A percentile compares a stretch with the other conserved stretches of the same genome.
These are phyloP conservation scores for Phtheirospermum japonicum DNA, from an alignment of 257 asterid species.

Conservation along the genomic window DNA sequence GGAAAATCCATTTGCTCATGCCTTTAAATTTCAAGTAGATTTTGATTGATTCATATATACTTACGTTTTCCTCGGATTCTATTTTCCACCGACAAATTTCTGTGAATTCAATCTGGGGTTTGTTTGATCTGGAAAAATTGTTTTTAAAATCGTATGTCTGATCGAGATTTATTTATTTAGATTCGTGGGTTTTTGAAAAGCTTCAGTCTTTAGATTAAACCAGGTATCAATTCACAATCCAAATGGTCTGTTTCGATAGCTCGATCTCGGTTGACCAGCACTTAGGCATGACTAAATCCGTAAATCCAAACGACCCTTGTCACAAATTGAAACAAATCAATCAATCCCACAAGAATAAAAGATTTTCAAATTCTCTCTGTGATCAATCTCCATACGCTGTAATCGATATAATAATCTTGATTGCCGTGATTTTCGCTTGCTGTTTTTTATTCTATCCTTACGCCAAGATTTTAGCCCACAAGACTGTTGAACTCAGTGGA, in stretches of 20 bases:
- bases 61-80: too few species aligned
- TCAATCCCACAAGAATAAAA: constrained; percentile 38
- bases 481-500: constrained; percentile 40
- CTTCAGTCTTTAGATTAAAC: background rate
- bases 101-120: too few species aligned
- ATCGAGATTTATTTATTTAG: background rate
- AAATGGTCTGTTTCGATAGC: constrained; percentile 75
- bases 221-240: constrained; percentile 40
- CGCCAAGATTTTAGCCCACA: constrained; percentile 38
- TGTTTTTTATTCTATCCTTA: constrained; percentile 69
- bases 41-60: too few species aligned
- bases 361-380: constrained; percentile 35
- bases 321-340: constrained; percentile 41
- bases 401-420: constrained; percentile 65
- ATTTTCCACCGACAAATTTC: too few species aligned
- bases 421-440: constrained; percentile 69
- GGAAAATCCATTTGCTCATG: too few species aligned
- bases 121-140: too few species aligned
- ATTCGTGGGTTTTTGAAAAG: constrained; percentile 10
- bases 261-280: constrained; percentile 63
- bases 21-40: too few species aligned
- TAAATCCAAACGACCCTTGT: constrained; percentile 48
- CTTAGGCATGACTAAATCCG: constrained; percentile 61
- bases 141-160: too few species aligned
- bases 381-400: constrained; percentile 71